A percentile compares a stretch with the other conserved stretches of the same genome.
These are phyloP conservation scores for Pichia sp. DNA, from an alignment of 1,139 yeast genomes.

Conservation along the genomic window DNA sequence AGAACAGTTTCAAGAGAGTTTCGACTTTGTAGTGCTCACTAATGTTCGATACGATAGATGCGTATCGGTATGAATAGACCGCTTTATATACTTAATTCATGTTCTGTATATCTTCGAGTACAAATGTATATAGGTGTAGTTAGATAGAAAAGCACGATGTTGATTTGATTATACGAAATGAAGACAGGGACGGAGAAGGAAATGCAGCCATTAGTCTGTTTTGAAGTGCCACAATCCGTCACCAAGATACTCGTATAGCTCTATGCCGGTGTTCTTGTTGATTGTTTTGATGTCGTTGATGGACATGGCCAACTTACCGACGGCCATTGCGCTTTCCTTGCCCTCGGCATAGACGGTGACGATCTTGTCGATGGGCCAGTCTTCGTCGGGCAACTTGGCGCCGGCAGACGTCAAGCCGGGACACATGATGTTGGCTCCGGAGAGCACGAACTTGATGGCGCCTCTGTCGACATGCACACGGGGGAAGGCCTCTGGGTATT, in stretches of 20 bases:
- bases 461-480: constrained; percentile 91
- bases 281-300: constrained; percentile 80
- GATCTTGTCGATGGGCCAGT: constrained; percentile 58
- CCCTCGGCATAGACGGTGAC: constrained; percentile 91
- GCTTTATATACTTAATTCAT: too few relatives aligned
- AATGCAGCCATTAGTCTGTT: constrained; percentile 9
- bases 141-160: neutral
- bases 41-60: too few relatives aligned
- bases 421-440: constrained; percentile 97
- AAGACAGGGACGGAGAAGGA: too few relatives aligned
- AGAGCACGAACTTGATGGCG: constrained; percentile 87
- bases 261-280: constrained; percentile 90
- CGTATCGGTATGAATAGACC: too few relatives aligned
- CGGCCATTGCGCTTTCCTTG: constrained; percentile 83
- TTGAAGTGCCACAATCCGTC: constrained; percentile 79
- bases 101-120: neutral
- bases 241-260: constrained; percentile 77
- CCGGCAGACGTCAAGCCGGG: constrained; percentile 95
- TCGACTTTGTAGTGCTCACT: neutral
- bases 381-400: constrained; percentile 73
- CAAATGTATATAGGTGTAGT: too few relatives aligned
- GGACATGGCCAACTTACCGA: constrained; percentile 83
- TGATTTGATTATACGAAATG: too few relatives aligned
- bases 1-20: constrained; percentile 11
- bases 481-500: constrained; percentile 79